A percentile compares a stretch with the other conserved stretches of the same genome.
These are phyloP conservation scores for Suillus subluteus DNA, from an alignment of 768 basidiomycete species.

Conservation along the genomic window DNA sequence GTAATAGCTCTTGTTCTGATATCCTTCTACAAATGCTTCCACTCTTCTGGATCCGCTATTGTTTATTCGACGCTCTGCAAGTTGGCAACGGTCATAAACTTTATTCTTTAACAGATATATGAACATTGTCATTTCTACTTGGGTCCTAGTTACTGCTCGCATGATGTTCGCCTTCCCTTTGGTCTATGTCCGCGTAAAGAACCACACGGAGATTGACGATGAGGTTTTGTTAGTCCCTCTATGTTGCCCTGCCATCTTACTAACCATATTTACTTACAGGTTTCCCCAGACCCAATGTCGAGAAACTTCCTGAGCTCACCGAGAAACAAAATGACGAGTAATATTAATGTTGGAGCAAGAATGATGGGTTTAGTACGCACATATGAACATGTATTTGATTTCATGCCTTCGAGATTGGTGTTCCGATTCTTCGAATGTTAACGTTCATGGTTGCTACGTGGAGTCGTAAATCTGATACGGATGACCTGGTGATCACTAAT, in stretches of 20 bases:
- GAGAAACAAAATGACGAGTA: too few species aligned
- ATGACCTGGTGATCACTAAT: neutral
- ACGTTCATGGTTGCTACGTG: neutral
- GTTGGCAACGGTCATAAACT: slow-evolving; percentile 47
- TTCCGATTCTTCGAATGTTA: neutral
- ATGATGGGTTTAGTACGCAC: neutral
- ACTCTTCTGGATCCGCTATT: slow-evolving; percentile 68
- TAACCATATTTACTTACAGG: too few species aligned
- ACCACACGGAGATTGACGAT: slow-evolving; percentile 54
- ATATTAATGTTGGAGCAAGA: slow-evolving; percentile 27
- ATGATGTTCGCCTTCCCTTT: slow-evolving; percentile 69
- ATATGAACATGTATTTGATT: neutral
- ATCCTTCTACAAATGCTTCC: slow-evolving; percentile 59
- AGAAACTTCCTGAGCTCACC: too few species aligned
- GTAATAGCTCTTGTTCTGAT: slow-evolving; percentile 7
- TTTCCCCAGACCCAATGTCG: neutral
- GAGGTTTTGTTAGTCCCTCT: slow-evolving; percentile 51
- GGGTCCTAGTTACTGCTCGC: slow-evolving; percentile 62
- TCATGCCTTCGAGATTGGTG: neutral
- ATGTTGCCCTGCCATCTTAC: neutral
- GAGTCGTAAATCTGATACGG: neutral
- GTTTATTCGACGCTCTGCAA: slow-evolving; percentile 62
- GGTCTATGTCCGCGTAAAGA: slow-evolving; percentile 65
- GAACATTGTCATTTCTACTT: slow-evolving; percentile 70
- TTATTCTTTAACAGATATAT: slow-evolving; percentile 45